phyloP scores from a whole-genome alignment of 768 basidiomycete genomes.

The Naganishia vaughanmartiniae region DNA sequence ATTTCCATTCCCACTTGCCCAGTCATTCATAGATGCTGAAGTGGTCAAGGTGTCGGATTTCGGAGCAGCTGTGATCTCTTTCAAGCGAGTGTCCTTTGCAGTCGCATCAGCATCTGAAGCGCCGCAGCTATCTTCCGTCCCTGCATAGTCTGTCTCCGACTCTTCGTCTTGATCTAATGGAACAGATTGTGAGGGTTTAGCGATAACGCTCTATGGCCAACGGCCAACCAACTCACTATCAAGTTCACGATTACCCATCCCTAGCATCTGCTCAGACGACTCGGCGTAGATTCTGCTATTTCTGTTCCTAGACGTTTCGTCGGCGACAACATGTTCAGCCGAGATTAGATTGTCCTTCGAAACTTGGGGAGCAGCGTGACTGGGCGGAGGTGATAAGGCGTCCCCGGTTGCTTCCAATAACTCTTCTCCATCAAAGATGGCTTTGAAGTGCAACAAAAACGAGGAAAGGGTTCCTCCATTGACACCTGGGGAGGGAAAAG shows the following conservation, averaged over 20 bases:
- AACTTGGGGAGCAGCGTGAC: slow-evolving; percentile 49
- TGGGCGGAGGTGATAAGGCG: neutral
- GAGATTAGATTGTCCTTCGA: neutral
- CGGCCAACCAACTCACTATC: slow-evolving; percentile 58
- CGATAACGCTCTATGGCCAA: neutral
- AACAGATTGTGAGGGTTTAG: neutral
- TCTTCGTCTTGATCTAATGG: slow-evolving; percentile 11
- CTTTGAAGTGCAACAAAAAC: slow-evolving; percentile 88
- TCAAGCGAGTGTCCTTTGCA: neutral
- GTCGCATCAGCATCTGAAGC: slow-evolving; percentile 3
- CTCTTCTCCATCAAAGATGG: slow-evolving; percentile 78
- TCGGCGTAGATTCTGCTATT: slow-evolving; percentile 81
- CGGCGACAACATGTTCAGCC: neutral
- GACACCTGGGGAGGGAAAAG: slow-evolving; percentile 57
- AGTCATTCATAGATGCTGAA: slow-evolving; percentile 1
- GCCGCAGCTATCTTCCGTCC: neutral
- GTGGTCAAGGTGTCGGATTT: neutral
- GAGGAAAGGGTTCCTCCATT: slow-evolving; percentile 96
- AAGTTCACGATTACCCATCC: slow-evolving; percentile 68
- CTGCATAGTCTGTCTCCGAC: slow-evolving; percentile 15
- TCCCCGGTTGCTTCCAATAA: neutral
- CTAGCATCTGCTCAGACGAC: slow-evolving; percentile 78
- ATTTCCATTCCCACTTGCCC: neutral
- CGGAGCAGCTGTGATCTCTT: neutral
- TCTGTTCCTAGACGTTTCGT: slow-evolving; percentile 54